Percentiles rank a stretch among this genome's conserved stretches.
Conservation (phyloP, 2,329 filamentous ascomycete species). For the Penicillium sp. region DNA sequence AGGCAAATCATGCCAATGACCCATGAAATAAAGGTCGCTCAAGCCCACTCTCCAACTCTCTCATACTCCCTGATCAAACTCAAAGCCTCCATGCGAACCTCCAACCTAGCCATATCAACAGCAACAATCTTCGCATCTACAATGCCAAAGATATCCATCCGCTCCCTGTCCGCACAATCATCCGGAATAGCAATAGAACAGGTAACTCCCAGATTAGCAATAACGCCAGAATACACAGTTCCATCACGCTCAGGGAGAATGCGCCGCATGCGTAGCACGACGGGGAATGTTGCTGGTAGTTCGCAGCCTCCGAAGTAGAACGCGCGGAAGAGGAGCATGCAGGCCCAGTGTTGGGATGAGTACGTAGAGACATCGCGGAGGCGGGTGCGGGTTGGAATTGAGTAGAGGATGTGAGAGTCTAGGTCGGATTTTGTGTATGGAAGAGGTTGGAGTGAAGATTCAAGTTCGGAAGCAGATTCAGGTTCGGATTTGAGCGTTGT, state of each 20-base stretch:
- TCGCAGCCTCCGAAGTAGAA: slow-evolving; percentile 55
- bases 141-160: slow-evolving; percentile 31
- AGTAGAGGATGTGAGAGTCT: slow-evolving; percentile 49
- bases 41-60: slow-evolving; percentile 36
- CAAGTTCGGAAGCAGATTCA: neutral
- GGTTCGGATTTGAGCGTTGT: neutral
- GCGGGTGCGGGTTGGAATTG: slow-evolving; percentile 43
- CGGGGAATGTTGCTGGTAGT: slow-evolving; percentile 51
- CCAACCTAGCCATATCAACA: slow-evolving; percentile 33
- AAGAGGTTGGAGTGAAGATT: slow-evolving; percentile 28
- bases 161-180: slow-evolving; percentile 18
- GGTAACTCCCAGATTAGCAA: slow-evolving; percentile 33
- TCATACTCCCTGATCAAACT: slow-evolving; percentile 33
- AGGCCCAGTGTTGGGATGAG: slow-evolving; percentile 51
- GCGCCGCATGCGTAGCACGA: slow-evolving; percentile 32
- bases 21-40: neutral
- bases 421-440: slow-evolving; percentile 53
- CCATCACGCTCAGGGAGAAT: slow-evolving; percentile 22
- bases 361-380: slow-evolving; percentile 40
- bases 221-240: slow-evolving; percentile 29
- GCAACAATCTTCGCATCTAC: slow-evolving; percentile 37
- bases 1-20: neutral
- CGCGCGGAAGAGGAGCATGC: slow-evolving; percentile 58
- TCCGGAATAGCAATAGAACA: slow-evolving; percentile 30
- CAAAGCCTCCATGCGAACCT: slow-evolving; percentile 37